Evolutionary conservation across 306 rosid species (phyloP).

Genomic region (Parietaria judaica): DNA sequence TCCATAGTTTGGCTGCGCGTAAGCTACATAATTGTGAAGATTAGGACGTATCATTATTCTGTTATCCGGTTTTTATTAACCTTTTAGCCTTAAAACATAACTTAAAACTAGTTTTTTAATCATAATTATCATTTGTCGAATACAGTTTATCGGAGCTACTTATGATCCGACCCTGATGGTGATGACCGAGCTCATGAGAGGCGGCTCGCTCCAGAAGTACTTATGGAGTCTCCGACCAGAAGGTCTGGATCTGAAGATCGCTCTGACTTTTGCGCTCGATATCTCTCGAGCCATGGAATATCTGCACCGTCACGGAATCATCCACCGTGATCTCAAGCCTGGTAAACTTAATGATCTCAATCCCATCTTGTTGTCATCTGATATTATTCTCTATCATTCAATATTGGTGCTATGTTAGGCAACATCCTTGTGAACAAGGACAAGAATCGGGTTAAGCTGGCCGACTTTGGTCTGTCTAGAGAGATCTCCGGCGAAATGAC

Average conservation of each 20-base stretch:
- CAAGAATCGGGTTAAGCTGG: constrained; percentile 31
- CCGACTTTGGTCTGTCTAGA: constrained; percentile 48
- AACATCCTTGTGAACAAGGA: constrained; percentile 30
- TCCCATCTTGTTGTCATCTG: neutral
- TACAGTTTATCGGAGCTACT: constrained; percentile 49
- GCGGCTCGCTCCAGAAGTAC: constrained; percentile 39
- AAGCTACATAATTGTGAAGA: no score
- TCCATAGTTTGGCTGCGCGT: no score
- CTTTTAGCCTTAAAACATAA: neutral
- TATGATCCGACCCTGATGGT: constrained; percentile 41
- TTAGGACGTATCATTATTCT: no score
- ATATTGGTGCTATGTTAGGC: neutral
- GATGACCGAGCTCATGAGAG: constrained; percentile 46
- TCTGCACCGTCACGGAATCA: constrained; percentile 43
- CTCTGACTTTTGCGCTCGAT: constrained; percentile 37
- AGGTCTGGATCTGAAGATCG: constrained; percentile 23
- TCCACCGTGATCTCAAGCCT: constrained; percentile 53
- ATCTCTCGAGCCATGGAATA: constrained; percentile 38
- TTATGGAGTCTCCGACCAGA: constrained; percentile 24
- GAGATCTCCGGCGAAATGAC: constrained; percentile 38
- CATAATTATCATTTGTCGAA: neutral
- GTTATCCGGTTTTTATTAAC: neutral
- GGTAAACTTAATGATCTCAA: constrained; percentile 16
- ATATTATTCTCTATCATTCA: neutral
- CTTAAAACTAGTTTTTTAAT: neutral